A percentile compares a stretch with the other conserved stretches of the same genome.
phyloP scores from a whole-genome alignment of 2,329 filamentous ascomycete genomes.

The Aspergillus carbonarius region DNA sequence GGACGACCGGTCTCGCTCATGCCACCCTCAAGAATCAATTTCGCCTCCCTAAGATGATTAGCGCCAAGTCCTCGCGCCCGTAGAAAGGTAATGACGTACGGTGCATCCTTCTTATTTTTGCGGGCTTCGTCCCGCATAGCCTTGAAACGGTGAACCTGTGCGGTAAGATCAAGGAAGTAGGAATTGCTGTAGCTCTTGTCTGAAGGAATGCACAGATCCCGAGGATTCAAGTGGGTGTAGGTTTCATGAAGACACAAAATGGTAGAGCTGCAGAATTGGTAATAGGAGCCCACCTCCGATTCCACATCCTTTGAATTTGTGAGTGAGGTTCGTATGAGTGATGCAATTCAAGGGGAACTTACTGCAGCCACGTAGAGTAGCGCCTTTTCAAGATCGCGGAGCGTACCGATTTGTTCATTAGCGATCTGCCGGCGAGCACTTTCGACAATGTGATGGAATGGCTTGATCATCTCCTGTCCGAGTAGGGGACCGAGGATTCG shows the following conservation, averaged over 20 bases:
- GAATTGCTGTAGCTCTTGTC: slow-evolving; percentile 93
- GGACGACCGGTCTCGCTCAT: slow-evolving; percentile 78
- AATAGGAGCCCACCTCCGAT: slow-evolving; percentile 67
- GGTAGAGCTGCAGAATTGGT: slow-evolving; percentile 85
- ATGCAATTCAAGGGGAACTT: slow-evolving; percentile 65
- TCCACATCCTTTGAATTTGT: slow-evolving; percentile 33
- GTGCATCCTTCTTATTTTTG: slow-evolving; percentile 55
- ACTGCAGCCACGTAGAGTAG: slow-evolving; percentile 88
- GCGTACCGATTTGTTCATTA: slow-evolving; percentile 81
- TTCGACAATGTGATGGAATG: slow-evolving; percentile 76
- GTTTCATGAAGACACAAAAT: slow-evolving; percentile 88
- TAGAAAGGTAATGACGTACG: slow-evolving; percentile 17
- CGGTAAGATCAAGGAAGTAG: slow-evolving; percentile 94
- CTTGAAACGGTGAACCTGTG: slow-evolving; percentile 89
- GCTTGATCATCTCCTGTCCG: slow-evolving; percentile 68
- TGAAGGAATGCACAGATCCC: slow-evolving; percentile 77
- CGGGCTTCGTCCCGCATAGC: slow-evolving; percentile 75
- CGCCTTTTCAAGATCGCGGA: slow-evolving; percentile 92
- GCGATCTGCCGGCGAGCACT: slow-evolving; percentile 77
- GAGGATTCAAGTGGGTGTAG: slow-evolving; percentile 79
- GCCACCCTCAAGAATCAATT: slow-evolving; percentile 78
- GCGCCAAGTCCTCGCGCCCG: slow-evolving; percentile 49
- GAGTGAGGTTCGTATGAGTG: slow-evolving; percentile 63
- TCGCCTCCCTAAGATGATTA: slow-evolving; percentile 51
- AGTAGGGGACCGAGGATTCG: slow-evolving; percentile 77